A percentile compares a stretch with the other conserved stretches of the same genome.
Evolutionary conservation across 2,329 filamentous ascomycete genomes (phyloP).

Genomic region (Calonectria hongkongensis): DNA sequence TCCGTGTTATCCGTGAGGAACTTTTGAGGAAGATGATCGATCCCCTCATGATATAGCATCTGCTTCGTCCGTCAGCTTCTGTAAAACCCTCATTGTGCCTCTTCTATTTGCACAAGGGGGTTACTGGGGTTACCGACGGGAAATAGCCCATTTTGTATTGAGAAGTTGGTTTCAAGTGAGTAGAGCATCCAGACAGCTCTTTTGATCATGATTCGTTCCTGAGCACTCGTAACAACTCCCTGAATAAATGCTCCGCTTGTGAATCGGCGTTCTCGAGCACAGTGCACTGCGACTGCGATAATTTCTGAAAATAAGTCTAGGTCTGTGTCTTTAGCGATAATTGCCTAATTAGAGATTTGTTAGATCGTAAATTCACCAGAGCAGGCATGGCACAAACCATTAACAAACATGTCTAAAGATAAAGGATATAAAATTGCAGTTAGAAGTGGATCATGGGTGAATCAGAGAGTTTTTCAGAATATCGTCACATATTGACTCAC

Average conservation of each 20-base stretch:
- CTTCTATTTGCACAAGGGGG: background rate
- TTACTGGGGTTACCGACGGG: background rate
- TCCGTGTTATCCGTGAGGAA: background rate
- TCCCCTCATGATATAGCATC: slow-evolving; percentile 8
- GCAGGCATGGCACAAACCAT: background rate
- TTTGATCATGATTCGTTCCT: background rate
- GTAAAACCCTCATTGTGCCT: background rate
- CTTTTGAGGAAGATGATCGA: background rate
- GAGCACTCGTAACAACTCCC: background rate
- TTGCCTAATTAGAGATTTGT: background rate
- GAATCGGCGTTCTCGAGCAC: background rate
- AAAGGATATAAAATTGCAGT: background rate
- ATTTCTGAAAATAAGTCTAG: background rate
- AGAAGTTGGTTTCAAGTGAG: background rate
- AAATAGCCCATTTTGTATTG: background rate
- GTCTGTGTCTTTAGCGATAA: background rate
- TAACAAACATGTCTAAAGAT: background rate
- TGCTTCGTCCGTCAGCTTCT: background rate
- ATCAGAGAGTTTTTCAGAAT: background rate
- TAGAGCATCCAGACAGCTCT: slow-evolving; percentile 18
- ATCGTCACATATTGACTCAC: background rate
- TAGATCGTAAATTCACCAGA: too few relatives aligned
- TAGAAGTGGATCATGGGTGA: background rate
- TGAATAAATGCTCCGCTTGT: background rate
- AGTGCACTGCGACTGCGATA: background rate